phyloP scores from a whole-genome alignment of 192 early-diverging fungal genomes.

The Pecoramyces ruminantium region DNA sequence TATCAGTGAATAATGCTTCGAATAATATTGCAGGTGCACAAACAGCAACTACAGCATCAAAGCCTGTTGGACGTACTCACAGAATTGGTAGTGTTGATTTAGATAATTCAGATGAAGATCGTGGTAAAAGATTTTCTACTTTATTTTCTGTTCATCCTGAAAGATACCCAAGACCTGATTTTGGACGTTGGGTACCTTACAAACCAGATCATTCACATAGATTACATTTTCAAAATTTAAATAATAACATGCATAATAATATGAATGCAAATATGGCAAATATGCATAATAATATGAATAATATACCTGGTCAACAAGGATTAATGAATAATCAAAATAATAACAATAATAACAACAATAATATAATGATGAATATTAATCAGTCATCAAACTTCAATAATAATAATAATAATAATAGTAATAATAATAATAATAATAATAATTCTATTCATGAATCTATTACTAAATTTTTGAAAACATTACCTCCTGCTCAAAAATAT shows the following conservation, averaged over 20 bases:
- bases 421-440: no score
- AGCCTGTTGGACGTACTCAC: neutral
- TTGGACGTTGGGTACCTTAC: slow-evolving; percentile 47
- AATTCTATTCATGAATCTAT: slow-evolving; percentile 13
- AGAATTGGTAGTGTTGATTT: neutral
- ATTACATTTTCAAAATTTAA: neutral
- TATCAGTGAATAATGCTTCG: neutral
- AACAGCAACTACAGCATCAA: neutral
- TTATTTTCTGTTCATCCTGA: slow-evolving; percentile 47
- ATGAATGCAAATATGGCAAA: neutral
- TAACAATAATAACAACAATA: neutral
- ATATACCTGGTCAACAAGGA: neutral
- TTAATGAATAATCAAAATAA: neutral
- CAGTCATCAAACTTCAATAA: neutral
- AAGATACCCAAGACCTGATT: slow-evolving; percentile 54
- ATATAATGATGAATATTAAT: neutral
- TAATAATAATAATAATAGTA: no score
- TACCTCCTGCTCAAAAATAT: slow-evolving; percentile 14
- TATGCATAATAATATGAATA: neutral
- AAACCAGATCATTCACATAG: slow-evolving; percentile 20
- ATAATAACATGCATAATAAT: slow-evolving; percentile 1
- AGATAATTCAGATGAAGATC: neutral
- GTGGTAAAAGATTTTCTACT: neutral
- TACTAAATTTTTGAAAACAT: slow-evolving; percentile 6
- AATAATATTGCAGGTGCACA: no score